These are phyloP conservation scores for Solanum hybrid DNA, from an alignment of 305 asterid genomes.

Conservation along the genomic window DNA sequence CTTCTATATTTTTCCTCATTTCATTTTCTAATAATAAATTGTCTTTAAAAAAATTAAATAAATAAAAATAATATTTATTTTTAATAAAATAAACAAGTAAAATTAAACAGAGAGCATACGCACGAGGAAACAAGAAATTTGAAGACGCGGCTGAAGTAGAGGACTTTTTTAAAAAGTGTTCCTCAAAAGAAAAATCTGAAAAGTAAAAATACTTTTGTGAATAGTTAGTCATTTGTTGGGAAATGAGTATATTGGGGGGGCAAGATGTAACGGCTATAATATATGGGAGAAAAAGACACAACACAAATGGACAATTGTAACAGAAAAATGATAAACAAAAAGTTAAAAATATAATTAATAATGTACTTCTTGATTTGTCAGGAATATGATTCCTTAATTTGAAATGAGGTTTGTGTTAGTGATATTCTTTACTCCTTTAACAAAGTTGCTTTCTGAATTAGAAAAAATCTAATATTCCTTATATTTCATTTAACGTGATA, in stretches of 20 bases:
- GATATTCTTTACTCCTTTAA: background rate
- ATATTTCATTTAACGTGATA: background rate
- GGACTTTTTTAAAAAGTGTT: background rate
- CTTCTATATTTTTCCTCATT: background rate
- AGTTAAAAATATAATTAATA: background rate
- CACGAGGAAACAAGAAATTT: background rate
- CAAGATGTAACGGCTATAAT: slow-evolving; percentile 5
- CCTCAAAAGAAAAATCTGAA: background rate
- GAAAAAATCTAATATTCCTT: background rate
- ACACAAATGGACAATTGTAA: background rate
- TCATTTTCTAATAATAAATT: background rate
- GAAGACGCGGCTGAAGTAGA: background rate
- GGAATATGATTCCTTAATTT: background rate
- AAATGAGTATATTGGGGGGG: background rate
- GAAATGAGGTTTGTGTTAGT: background rate
- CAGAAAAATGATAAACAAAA: background rate
- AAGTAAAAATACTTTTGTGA: background rate
- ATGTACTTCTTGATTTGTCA: background rate
- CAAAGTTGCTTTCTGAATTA: background rate
- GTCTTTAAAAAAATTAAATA: background rate
- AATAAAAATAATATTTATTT: background rate
- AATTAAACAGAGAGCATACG: background rate
- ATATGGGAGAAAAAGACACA: background rate
- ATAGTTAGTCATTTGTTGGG: background rate
- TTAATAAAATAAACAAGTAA: background rate